Evolutionary conservation across 2,329 filamentous ascomycete genomes (phyloP).

Genomic region (Scytalidium lignicola): DNA sequence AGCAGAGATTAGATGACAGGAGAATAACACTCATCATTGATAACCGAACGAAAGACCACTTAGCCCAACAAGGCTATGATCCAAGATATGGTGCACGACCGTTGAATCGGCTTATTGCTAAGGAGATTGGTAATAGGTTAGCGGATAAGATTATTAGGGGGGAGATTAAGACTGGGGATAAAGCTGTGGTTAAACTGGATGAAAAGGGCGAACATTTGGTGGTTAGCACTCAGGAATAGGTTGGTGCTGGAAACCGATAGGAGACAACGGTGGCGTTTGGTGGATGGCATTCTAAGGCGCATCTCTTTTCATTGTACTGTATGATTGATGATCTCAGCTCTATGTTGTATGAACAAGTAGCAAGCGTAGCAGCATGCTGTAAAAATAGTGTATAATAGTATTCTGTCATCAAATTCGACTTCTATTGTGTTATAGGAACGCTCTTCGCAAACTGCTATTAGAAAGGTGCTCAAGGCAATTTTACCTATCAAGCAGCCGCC

Average conservation of each 20-base stretch:
- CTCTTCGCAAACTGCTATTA: no score
- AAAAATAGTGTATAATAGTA: neutral
- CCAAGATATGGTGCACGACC: conserved; percentile 87
- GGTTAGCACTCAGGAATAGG: conserved; percentile 29
- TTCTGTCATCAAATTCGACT: no score
- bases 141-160: conserved; percentile 92
- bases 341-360: neutral
- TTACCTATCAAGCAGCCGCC: no score
- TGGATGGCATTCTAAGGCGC: neutral
- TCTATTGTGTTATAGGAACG: no score
- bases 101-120: conserved; percentile 84
- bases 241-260: neutral
- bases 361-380: neutral
- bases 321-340: neutral
- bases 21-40: conserved; percentile 72
- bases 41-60: conserved; percentile 72
- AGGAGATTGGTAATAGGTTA: conserved; percentile 80
- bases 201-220: conserved; percentile 55
- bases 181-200: conserved; percentile 64
- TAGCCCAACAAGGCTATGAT: conserved; percentile 86
- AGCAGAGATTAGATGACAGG: conserved; percentile 75
- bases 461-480: no score
- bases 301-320: neutral
- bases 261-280: no score
- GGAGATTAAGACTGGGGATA: conserved; percentile 69